Evolutionary conservation across 306 rosid genomes (phyloP), one percentile per base, ranked within the genome.

Genomic region (Datisca glomerata): DNA sequence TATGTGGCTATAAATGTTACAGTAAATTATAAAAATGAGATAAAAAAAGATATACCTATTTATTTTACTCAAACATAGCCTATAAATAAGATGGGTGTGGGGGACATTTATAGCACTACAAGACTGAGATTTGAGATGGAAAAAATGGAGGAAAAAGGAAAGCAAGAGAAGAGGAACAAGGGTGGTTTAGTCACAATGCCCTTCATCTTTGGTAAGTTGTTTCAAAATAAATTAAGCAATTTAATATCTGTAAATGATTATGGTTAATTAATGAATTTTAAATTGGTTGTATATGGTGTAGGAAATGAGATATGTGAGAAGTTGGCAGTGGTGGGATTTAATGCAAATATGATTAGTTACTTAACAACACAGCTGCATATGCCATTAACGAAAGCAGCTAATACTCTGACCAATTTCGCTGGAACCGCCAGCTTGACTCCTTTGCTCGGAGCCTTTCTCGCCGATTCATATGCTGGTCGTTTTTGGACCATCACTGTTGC

Each of bases 101-200:
- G n/a, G 19, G 12, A 17, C 57, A 39, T 39, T 39, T 21, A 2
- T 29, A 15, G 15, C 46, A 24, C 13, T 21, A 5, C 29, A 4
- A 43, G 16, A 2, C 38, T 15, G 18, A 31, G 6, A 20, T 14
- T 24, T n/a, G 41, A 29, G 28, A 47, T 52, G 45, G 48, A 41
- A 43, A 67, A 52, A 11, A 66, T 66, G 81, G 78, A 68, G 66
- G 36, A 67, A 53, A 47, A 43, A 34, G 59, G 46, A 5, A 57
- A 56, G 12, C 75, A 33, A 41, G 61, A 18, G 13, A 44, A 37
- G 42, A 77, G 77, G 53, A 64, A 61, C 39, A 77, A 66, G 39
- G 98, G 95, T 56, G 98, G 98, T 40, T 59, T 78, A 16, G 36
- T 75, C 60, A 75, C 98, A 12, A 89, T 89, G 98, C 95, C 98